These are phyloP conservation scores for Polygonum aviculare DNA, from an alignment of 148 eudicot genomes.

Conservation along the genomic window DNA sequence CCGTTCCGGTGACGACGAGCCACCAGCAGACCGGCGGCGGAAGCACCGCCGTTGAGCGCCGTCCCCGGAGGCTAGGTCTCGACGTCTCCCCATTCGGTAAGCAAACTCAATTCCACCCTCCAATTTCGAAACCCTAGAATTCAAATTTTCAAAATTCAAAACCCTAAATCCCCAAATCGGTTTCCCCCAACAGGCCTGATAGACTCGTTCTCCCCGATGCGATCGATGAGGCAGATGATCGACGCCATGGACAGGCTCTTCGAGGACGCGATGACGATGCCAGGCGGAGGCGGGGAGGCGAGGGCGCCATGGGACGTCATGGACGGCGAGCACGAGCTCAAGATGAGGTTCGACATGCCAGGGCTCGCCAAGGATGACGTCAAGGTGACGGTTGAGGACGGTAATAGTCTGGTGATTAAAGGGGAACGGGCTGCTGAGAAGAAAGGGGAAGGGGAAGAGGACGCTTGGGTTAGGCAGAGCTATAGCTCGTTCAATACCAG, in stretches of 20 bases:
- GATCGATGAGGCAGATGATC: constrained; percentile 67
- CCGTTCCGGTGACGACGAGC: neutral
- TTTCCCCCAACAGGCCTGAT: constrained; percentile 37
- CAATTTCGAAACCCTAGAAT: neutral
- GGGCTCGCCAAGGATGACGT: constrained; percentile 63
- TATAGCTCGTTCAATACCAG: constrained; percentile 44
- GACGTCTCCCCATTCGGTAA: constrained; percentile 61
- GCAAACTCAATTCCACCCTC: neutral
- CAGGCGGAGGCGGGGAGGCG: constrained; percentile 28
- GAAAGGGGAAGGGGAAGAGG: constrained; percentile 25
- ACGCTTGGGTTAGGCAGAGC: constrained; percentile 30
- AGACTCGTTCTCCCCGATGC: constrained; percentile 65
- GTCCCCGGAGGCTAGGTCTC: constrained; percentile 31
- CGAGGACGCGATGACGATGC: constrained; percentile 54
- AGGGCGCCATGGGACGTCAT: constrained; percentile 70
- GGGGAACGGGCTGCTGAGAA: constrained; percentile 29
- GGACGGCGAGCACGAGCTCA: constrained; percentile 56
- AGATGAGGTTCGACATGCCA: constrained; percentile 82
- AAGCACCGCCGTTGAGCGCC: constrained; percentile 27
- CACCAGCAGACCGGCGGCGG: neutral
- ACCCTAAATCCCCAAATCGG: neutral
- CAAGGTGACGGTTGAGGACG: constrained; percentile 44
- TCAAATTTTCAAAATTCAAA: neutral
- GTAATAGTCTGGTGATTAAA: constrained; percentile 44
- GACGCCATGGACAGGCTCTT: constrained; percentile 60